phyloP scores from a whole-genome alignment of 768 basidiomycete species.

The Lentinula aciculospora region DNA sequence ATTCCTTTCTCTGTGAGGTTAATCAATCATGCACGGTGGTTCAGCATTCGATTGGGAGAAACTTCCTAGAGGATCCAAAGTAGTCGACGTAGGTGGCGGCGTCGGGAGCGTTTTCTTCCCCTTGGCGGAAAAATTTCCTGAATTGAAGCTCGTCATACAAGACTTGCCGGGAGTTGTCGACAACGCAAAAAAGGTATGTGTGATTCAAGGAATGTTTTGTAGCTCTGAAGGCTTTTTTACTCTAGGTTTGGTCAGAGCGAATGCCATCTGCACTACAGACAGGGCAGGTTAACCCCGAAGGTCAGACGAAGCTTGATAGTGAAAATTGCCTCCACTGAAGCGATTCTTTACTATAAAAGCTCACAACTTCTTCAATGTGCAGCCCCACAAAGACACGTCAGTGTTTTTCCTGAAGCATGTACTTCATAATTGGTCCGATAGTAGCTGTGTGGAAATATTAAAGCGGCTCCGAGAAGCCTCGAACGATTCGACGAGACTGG shows the following conservation, averaged over 20 bases:
- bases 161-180: conserved; percentile 10
- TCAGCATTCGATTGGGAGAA: conserved; percentile 4
- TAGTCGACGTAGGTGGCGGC: conserved; percentile 14
- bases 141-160: conserved; percentile 11
- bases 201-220: neutral
- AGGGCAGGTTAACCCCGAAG: conserved; percentile 17
- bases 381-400: conserved; percentile 28
- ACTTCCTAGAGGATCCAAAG: conserved; percentile 6
- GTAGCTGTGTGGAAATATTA: conserved; percentile 31
- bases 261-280: conserved; percentile 15
- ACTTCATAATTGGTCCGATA: conserved; percentile 52
- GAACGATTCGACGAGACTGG: conserved; percentile 19
- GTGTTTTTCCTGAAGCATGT: conserved; percentile 43
- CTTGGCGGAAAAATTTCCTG: conserved; percentile 7
- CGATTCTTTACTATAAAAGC: conserved; percentile 14
- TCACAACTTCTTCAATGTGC: conserved; percentile 48
- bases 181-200: conserved; percentile 8
- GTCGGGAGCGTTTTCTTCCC: conserved; percentile 7
- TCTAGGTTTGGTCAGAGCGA: conserved; percentile 16
- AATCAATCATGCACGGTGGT: neutral
- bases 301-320: too few relatives aligned
- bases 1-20: neutral
- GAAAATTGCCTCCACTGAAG: neutral
- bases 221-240: neutral
- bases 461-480: conserved; percentile 36